phyloP scores from a whole-genome alignment of 2,329 filamentous ascomycete genomes.

The Botrytis paeoniae region DNA sequence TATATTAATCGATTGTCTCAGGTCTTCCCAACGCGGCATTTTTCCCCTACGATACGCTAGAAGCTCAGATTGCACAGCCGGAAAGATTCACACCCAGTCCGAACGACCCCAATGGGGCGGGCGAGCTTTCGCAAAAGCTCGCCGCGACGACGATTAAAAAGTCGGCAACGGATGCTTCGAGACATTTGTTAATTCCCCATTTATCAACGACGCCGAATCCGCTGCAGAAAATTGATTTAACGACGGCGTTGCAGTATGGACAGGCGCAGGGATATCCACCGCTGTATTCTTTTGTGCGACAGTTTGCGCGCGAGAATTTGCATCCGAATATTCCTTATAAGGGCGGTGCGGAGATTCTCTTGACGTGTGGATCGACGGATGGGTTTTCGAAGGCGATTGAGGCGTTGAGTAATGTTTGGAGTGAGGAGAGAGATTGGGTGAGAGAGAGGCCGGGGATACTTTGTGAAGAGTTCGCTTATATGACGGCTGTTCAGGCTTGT shows the following conservation, averaged over 20 bases:
- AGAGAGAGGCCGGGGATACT: constrained; percentile 72
- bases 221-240: constrained; percentile 71
- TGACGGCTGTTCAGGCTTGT: constrained; percentile 68
- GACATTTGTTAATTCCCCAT: constrained; percentile 70
- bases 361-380: constrained; percentile 82
- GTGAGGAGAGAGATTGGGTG: constrained; percentile 62
- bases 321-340: constrained; percentile 80
- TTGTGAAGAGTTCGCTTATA: constrained; percentile 77
- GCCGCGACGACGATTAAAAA: constrained; percentile 36
- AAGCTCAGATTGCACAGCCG: constrained; percentile 73
- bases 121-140: constrained; percentile 39
- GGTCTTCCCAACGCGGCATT: constrained; percentile 76
- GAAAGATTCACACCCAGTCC: constrained; percentile 70
- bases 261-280: constrained; percentile 78
- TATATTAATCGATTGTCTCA: constrained; percentile 23
- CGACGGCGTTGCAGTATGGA: constrained; percentile 83
- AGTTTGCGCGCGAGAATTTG: constrained; percentile 72
- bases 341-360: constrained; percentile 70
- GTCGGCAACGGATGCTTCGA: constrained; percentile 28
- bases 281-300: constrained; percentile 71
- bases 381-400: constrained; percentile 77
- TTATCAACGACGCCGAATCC: constrained; percentile 56
- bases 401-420: constrained; percentile 74
- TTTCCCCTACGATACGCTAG: constrained; percentile 89
- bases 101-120: constrained; percentile 42